These are phyloP conservation scores for Kurtzmaniella quercitrusa DNA, from an alignment of 1,139 yeast genomes.

Conservation along the genomic window DNA sequence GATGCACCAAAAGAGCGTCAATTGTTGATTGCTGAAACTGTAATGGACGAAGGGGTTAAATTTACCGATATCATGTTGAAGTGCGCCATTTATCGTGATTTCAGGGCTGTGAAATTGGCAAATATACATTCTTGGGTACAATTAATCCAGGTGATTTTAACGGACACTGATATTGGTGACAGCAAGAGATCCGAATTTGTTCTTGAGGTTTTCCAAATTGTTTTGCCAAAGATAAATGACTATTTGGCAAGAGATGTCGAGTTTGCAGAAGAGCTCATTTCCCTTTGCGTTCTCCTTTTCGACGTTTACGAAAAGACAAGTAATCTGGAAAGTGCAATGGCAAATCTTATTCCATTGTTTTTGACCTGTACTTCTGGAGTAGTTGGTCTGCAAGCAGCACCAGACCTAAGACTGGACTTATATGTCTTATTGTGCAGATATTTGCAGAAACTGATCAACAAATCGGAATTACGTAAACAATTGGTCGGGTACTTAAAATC, in stretches of 20 bases:
- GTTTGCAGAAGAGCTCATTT: slow-evolving; percentile 74
- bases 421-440: slow-evolving; percentile 71
- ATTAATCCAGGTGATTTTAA: slow-evolving; percentile 65
- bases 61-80: slow-evolving; percentile 37
- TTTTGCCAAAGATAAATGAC: slow-evolving; percentile 72
- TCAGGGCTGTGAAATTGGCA: slow-evolving; percentile 51
- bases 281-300: slow-evolving; percentile 67
- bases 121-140: slow-evolving; percentile 82
- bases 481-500: slow-evolving; percentile 50
- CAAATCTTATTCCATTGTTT: slow-evolving; percentile 64
- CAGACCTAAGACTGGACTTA: slow-evolving; percentile 69
- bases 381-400: slow-evolving; percentile 61
- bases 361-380: slow-evolving; percentile 73
- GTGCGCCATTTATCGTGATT: slow-evolving; percentile 39
- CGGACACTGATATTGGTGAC: slow-evolving; percentile 41
- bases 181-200: slow-evolving; percentile 53
- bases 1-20: slow-evolving; percentile 17
- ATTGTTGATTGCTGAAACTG: slow-evolving; percentile 20
- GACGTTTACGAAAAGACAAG: slow-evolving; percentile 54
- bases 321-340: slow-evolving; percentile 19
- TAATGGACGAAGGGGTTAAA: slow-evolving; percentile 24
- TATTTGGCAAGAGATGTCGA: slow-evolving; percentile 63
- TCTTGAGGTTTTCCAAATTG: slow-evolving; percentile 68
- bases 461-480: slow-evolving; percentile 39
- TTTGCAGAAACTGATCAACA: slow-evolving; percentile 46